Base-by-base conservation (phyloP, 768 basidiomycete genomes). In the Collybia mongolica region DNA sequence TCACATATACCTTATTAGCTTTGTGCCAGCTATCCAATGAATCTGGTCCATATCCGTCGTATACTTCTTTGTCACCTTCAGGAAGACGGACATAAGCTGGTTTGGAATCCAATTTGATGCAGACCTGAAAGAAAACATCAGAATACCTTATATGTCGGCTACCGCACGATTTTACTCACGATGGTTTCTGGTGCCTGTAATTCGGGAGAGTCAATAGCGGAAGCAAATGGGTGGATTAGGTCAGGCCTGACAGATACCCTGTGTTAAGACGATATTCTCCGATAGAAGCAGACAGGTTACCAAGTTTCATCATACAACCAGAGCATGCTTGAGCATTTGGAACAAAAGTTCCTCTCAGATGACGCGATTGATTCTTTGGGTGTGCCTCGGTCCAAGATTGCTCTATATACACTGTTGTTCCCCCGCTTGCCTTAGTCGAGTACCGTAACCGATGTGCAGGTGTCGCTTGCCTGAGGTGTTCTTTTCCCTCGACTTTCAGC, bases 301-400 rank as follows among this genome's bases (percentile, higher is more conserved):
- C 82, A 84, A 1, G 54, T 52, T 43, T 70, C 58, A 46, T 85
- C 81, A 49, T 80, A 86, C 22, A 82, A 57, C 85, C 85, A 87
- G 7, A 86, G 65, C 85, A 86, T 86, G 38, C 75, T 62, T 1
- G 83, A 81, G 59, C 84, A 87, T 50, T 75, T 79, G 23, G 72
- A 73, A 58, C 85, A 86, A 59, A 87, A 87, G 54, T 76, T 77
- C 28, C 85, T 70, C 55, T 86, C 80, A 9, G 84, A 85, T 0
- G 71, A 65, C 0, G 77, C 78, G 17, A 73, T 67, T 18, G 46
- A 59, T 58, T 86, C 71, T 6, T 78, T 26, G 0, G 72, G 66
- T 0, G 82, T 83, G 48, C 72, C 84, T 36, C 84, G 73, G 49
- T 83, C 63, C 54, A 86, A 42, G 6, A 85, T 72, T 5, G 84